These are phyloP conservation scores for Cyberlindnera xishuangbannaensis DNA, from an alignment of 805 yeast genomes.

Conservation along the genomic window DNA sequence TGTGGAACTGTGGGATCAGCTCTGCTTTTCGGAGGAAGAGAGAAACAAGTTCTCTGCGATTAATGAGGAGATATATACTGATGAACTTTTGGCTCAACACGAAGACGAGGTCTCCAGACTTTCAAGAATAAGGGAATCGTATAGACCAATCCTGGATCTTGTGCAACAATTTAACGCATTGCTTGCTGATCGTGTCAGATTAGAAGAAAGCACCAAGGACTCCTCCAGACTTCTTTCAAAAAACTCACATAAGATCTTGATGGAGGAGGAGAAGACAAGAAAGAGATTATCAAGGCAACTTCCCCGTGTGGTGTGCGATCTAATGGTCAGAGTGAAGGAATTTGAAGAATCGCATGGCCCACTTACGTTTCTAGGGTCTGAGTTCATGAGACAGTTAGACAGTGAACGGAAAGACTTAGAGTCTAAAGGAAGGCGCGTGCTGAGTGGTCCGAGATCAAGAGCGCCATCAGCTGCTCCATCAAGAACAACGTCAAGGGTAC, in stretches of 20 bases:
- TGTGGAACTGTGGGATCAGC: slow-evolving; percentile 51
- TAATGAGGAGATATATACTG: slow-evolving; percentile 43
- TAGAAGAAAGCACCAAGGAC: slow-evolving; percentile 70
- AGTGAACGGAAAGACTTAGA: slow-evolving; percentile 21
- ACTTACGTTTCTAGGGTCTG: slow-evolving; percentile 22
- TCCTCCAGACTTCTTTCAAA: slow-evolving; percentile 72
- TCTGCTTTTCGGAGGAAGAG: slow-evolving; percentile 53
- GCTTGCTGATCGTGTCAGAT: slow-evolving; percentile 50
- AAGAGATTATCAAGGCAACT: slow-evolving; percentile 59
- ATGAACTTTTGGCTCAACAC: slow-evolving; percentile 53
- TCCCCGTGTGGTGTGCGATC: slow-evolving; percentile 53
- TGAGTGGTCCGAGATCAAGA: slow-evolving; percentile 11
- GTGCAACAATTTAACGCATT: slow-evolving; percentile 52
- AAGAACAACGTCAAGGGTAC: slow-evolving; percentile 16
- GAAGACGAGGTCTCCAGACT: slow-evolving; percentile 55
- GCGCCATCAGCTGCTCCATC: slow-evolving; percentile 18
- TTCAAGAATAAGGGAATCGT: slow-evolving; percentile 41
- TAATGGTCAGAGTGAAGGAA: slow-evolving; percentile 40
- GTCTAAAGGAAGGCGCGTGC: slow-evolving; percentile 18
- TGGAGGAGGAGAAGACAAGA: slow-evolving; percentile 74
- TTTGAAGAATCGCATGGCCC: slow-evolving; percentile 43
- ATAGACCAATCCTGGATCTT: slow-evolving; percentile 50
- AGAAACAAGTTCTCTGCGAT: slow-evolving; percentile 38
- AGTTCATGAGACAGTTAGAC: slow-evolving; percentile 26
- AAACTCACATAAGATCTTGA: slow-evolving; percentile 70